Evolutionary conservation across 768 basidiomycete genomes (phyloP), one percentile per base, ranked within the genome.

Genomic region (Rhodotorula paludigena): DNA sequence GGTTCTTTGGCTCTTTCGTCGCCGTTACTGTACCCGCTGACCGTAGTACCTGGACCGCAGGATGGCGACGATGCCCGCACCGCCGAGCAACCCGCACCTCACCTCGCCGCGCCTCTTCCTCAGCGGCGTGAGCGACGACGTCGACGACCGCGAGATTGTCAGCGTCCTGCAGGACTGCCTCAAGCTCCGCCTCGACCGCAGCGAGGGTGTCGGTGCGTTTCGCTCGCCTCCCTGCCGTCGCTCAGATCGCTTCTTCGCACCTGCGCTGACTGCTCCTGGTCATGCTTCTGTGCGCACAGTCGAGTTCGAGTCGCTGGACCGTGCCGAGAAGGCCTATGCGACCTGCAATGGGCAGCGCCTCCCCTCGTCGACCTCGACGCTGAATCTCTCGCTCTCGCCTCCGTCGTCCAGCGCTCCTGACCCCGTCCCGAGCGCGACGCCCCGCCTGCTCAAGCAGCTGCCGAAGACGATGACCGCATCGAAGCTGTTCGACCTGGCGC

Each of bases 401-500:
- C 85, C 60, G 21, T 42, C 60, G 10, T 16, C 51, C 5, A 28
- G 10, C 33, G 6, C 44, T 21, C 6, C 86, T 0, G 81, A 90
- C 25, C 88, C 90, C 1, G 85, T 87, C 4, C 88, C 89, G 0
- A 85, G 83, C 35, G 90, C 91, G 16, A 80, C 83, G 28, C 89
- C 90, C 5, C 85, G 90, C 42, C 82, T 92, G 45, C 84, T 94
- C 71, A 92, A 92, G 78, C 88, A 91, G 69, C 85, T 94, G 25
- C 89, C 90, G 1, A 77, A 80, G 7, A 82, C 80, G 18, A 88
- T 82, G 78, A 83, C 84, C 16, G 87, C 92, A 68, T 84, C 83
- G 0, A 83, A 85, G 63, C 82, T 96, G 3, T 96, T 89, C 76
- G 90, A 92, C 75, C 81, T 92, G 51, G 92, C 91, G 80, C 83